Evolutionary conservation across 495 filamentous ascomycete genomes (phyloP).

Genomic region (Penicillium argentinense): DNA sequence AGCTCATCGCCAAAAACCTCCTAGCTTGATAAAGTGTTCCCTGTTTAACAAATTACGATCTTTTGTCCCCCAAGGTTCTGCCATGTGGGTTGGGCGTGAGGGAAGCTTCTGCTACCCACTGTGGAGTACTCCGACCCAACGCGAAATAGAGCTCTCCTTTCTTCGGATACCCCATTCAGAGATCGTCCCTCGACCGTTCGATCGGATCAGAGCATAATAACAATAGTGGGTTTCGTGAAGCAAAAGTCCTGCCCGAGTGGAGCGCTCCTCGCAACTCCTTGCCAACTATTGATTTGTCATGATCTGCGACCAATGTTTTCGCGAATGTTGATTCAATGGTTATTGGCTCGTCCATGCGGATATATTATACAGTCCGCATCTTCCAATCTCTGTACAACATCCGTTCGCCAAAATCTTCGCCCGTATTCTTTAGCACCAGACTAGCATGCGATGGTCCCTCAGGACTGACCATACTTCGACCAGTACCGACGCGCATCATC

Average conservation of each 20-base stretch:
- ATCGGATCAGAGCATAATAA: neutral
- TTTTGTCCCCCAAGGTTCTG: neutral
- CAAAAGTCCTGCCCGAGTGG: too few relatives aligned
- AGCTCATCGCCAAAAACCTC: neutral
- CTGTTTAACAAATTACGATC: conserved; percentile 9
- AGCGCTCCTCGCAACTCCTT: too few relatives aligned
- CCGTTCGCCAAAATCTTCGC: neutral
- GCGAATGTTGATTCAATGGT: neutral
- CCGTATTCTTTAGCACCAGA: neutral
- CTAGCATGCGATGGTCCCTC: neutral
- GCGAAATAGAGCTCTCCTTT: neutral
- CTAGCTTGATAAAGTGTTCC: neutral
- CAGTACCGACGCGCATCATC: conserved; percentile 48
- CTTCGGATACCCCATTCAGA: neutral
- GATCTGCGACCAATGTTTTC: too few relatives aligned
- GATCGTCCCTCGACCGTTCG: neutral
- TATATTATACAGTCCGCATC: neutral
- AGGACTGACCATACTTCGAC: conserved; percentile 24
- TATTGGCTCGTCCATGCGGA: too few relatives aligned
- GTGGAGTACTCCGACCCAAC: neutral
- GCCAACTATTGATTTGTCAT: too few relatives aligned
- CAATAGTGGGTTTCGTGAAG: neutral
- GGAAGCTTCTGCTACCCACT: neutral
- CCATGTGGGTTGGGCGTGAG: conserved; percentile 7
- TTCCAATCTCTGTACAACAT: too few relatives aligned